Conservation (phyloP, 306 rosid genomes). For the Quercus cerris region DNA sequence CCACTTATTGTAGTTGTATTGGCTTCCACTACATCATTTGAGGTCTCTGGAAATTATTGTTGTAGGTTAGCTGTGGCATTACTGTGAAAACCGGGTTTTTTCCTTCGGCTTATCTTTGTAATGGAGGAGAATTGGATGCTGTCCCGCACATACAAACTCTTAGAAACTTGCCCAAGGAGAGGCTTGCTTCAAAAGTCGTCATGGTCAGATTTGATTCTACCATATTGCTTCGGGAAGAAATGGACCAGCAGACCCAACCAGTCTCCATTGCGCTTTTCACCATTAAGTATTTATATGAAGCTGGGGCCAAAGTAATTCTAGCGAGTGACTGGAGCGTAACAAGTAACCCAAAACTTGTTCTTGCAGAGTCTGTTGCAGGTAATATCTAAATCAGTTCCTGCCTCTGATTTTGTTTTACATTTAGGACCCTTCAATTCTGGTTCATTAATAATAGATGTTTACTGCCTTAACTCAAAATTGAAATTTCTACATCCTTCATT, state of each 20-base stretch:
- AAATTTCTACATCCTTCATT: slow-evolving; percentile 8
- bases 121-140: slow-evolving; percentile 46
- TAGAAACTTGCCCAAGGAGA: slow-evolving; percentile 60
- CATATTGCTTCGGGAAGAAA: slow-evolving; percentile 43
- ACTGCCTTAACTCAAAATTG: slow-evolving; percentile 2
- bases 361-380: slow-evolving; percentile 56
- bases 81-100: slow-evolving; percentile 22
- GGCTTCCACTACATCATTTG: neutral
- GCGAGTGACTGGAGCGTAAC: slow-evolving; percentile 62
- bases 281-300: slow-evolving; percentile 54
- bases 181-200: slow-evolving; percentile 68
- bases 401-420: slow-evolving; percentile 16
- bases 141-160: slow-evolving; percentile 78
- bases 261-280: slow-evolving; percentile 47
- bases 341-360: slow-evolving; percentile 28
- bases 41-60: neutral
- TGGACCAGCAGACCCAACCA: slow-evolving; percentile 27
- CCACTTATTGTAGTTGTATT: neutral
- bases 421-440: slow-evolving; percentile 4
- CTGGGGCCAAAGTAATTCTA: slow-evolving; percentile 67
- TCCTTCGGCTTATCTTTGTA: slow-evolving; percentile 34
- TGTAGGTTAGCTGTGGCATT: slow-evolving; percentile 12
- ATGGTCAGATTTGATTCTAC: slow-evolving; percentile 85
- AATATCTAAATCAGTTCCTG: slow-evolving; percentile 23
- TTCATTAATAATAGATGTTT: neutral